Conservation (phyloP, 352 stramenopile genomes). For the Phytophthora citricola region DNA sequence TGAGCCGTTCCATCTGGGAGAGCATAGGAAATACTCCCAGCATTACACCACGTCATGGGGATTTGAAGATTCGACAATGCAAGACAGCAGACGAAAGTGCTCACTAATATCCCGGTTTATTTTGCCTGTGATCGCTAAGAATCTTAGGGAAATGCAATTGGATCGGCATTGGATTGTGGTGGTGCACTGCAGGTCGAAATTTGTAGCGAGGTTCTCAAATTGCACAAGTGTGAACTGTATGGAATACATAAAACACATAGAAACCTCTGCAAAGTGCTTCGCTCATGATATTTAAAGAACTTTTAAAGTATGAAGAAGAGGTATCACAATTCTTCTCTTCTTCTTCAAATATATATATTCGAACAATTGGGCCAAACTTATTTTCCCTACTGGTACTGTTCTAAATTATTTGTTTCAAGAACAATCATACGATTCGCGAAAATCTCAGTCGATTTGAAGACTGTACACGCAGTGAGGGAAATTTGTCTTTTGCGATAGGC, state of each 20-base stretch:
- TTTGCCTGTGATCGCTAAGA: neutral
- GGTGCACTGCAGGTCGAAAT: neutral
- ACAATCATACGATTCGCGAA: neutral
- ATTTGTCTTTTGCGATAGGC: neutral
- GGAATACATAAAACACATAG: too few relatives aligned
- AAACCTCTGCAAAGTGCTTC: too few relatives aligned
- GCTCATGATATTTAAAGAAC: too few relatives aligned
- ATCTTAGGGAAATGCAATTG: conserved; percentile 10
- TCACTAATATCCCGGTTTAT: neutral
- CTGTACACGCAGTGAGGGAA: neutral
- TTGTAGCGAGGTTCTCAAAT: neutral
- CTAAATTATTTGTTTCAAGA: too few relatives aligned
- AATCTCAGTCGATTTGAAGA: conserved; percentile 1
- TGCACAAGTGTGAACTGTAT: neutral
- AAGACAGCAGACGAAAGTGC: neutral
- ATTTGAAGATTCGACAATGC: conserved; percentile 22
- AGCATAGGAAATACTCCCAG: neutral
- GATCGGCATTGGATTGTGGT: neutral
- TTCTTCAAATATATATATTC: too few relatives aligned
- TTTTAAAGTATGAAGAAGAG: too few relatives aligned
- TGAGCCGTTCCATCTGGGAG: conserved; percentile 1
- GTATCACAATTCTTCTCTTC: too few relatives aligned
- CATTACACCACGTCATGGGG: conserved; percentile 1
- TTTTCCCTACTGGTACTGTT: too few relatives aligned
- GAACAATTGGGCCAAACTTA: too few relatives aligned